Percentiles rank a stretch among this genome's conserved stretches.
These are phyloP conservation scores for Wallacemonas sp. DNA, from an alignment of 208 protist species.

Conservation along the genomic window DNA sequence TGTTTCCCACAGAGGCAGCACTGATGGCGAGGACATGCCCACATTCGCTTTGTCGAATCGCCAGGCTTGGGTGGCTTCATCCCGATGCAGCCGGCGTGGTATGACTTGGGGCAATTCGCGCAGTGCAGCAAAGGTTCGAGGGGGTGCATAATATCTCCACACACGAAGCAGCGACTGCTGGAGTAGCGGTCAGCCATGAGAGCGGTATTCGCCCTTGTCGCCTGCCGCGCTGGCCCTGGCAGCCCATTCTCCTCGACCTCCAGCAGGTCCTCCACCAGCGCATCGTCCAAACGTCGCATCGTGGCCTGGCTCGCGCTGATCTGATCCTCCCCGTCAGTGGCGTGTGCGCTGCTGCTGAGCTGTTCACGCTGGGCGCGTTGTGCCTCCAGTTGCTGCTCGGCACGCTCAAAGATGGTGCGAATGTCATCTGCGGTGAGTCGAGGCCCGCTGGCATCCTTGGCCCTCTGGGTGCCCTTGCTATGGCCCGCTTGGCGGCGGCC, in stretches of 20 bases:
- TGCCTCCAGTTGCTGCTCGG: constrained; percentile 21
- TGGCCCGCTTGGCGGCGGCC: constrained; percentile 12
- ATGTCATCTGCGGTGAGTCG: constrained; percentile 51
- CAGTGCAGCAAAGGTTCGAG: constrained; percentile 86
- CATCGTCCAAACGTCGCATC: constrained; percentile 26
- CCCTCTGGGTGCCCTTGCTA: background rate
- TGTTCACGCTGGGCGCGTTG: background rate
- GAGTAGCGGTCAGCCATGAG: constrained; percentile 18
- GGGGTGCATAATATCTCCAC: constrained; percentile 73
- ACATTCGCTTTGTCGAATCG: constrained; percentile 36
- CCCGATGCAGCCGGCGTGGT: constrained; percentile 77
- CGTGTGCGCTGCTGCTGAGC: constrained; percentile 3
- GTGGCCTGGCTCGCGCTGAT: background rate
- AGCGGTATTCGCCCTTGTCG: background rate
- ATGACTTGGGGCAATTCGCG: constrained; percentile 76
- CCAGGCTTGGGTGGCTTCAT: constrained; percentile 34
- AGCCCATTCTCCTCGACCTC: constrained; percentile 42
- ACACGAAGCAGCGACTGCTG: constrained; percentile 73
- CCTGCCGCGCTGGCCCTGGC: constrained; percentile 2
- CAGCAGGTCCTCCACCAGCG: constrained; percentile 56
- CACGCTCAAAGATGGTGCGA: constrained; percentile 42
- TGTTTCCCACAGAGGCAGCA: constrained; percentile 67
- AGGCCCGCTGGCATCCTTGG: background rate
- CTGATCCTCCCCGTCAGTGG: background rate
- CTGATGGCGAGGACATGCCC: constrained; percentile 74